A percentile compares a stretch with the other conserved stretches of the same genome.
These are phyloP conservation scores for Tremella yokohamensis DNA, from an alignment of 768 basidiomycete genomes.

Conservation along the genomic window DNA sequence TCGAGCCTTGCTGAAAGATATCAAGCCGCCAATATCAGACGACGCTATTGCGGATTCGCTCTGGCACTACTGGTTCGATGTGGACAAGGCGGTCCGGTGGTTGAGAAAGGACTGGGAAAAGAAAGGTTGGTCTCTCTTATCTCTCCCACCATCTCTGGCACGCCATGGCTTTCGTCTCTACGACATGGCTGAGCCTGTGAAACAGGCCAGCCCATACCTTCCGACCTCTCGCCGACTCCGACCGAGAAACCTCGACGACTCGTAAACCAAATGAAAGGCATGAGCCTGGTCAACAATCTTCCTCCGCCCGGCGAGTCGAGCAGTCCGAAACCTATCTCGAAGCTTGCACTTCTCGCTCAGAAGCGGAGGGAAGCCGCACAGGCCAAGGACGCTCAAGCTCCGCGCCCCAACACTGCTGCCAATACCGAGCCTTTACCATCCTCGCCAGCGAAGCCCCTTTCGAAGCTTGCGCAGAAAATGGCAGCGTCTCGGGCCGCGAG, in stretches of 20 bases:
- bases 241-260: constrained; percentile 7
- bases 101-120: constrained; percentile 64
- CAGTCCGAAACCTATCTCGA: constrained; percentile 43
- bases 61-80: constrained; percentile 85
- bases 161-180: constrained; percentile 7
- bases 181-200: background rate
- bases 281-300: no score
- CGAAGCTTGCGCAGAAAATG: constrained; percentile 53
- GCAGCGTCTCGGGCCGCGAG: constrained; percentile 47
- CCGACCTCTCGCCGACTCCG: background rate
- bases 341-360: constrained; percentile 49
- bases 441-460: constrained; percentile 48
- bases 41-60: constrained; percentile 69
- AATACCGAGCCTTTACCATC: constrained; percentile 54
- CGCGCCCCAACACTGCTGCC: constrained; percentile 3
- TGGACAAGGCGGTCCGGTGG: constrained; percentile 70
- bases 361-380: constrained; percentile 40
- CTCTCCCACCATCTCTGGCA: constrained; percentile 48
- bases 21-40: constrained; percentile 67
- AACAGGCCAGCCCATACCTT: constrained; percentile 5
- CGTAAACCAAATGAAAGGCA: constrained; percentile 4
- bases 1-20: constrained; percentile 63
- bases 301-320: background rate
- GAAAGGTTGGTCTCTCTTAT: constrained; percentile 53
- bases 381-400: constrained; percentile 33